A percentile compares a stretch with the other conserved stretches of the same genome.
Conservation (phyloP, 139 green algal species). For the Volvox africanus region DNA sequence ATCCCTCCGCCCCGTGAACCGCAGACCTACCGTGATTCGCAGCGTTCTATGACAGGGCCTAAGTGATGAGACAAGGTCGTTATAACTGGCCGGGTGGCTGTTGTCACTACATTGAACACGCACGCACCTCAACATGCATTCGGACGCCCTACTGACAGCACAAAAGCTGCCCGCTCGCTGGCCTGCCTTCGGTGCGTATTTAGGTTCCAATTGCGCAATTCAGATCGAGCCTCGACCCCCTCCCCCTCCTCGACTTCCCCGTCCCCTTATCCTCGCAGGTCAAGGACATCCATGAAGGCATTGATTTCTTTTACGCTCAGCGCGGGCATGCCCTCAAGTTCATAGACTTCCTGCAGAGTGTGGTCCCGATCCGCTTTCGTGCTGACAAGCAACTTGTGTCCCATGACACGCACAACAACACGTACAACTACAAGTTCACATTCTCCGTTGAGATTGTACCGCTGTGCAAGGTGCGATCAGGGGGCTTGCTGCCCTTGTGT, state of each 20-base stretch:
- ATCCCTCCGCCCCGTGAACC: background rate
- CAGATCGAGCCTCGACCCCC: background rate
- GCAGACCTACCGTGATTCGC: too few species aligned
- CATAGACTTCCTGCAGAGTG: slow-evolving; percentile 93
- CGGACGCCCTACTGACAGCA: too few species aligned
- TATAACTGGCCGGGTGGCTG: too few species aligned
- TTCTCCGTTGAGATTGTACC: slow-evolving; percentile 96
- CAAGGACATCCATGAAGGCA: slow-evolving; percentile 88
- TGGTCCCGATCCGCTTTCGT: slow-evolving; percentile 79
- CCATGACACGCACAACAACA: slow-evolving; percentile 92
- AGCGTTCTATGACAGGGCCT: too few species aligned
- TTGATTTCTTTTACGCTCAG: slow-evolving; percentile 97
- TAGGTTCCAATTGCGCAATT: too few species aligned
- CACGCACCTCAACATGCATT: too few species aligned
- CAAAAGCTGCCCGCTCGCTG: too few species aligned
- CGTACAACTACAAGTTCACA: slow-evolving; percentile 99
- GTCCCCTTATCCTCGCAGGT: slow-evolving; percentile 66
- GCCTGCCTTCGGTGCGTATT: too few species aligned
- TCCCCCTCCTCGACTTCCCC: background rate
- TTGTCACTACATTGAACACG: too few species aligned
- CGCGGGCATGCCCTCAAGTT: slow-evolving; percentile 92
- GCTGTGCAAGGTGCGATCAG: slow-evolving; percentile 81
- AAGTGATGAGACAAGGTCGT: too few species aligned
- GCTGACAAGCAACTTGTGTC: slow-evolving; percentile 98
- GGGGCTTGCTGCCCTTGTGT: too few species aligned